These are phyloP conservation scores for Russula sp. DNA, from an alignment of 768 basidiomycete genomes.

Conservation along the genomic window DNA sequence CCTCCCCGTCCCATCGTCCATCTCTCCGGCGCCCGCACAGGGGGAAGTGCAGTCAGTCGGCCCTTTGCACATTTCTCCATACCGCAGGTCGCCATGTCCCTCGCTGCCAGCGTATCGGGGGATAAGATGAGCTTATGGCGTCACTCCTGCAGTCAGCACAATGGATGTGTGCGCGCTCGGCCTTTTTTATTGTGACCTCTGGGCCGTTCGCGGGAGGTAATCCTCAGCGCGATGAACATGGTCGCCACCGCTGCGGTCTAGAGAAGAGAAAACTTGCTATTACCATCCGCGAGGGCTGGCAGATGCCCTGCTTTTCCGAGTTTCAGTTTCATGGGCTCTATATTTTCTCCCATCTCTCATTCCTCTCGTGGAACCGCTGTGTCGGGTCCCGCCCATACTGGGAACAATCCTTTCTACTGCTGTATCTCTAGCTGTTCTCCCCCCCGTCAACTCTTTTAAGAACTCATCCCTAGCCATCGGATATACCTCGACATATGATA, in stretches of 20 bases:
- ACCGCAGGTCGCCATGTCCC: slow-evolving; percentile 22
- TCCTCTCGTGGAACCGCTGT: slow-evolving; percentile 4
- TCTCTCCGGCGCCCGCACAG: slow-evolving; percentile 15
- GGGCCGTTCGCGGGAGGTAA: slow-evolving; percentile 61
- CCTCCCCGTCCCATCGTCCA: slow-evolving; percentile 43
- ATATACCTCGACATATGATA: slow-evolving; percentile 9
- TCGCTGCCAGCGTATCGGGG: slow-evolving; percentile 23
- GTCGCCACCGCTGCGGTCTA: slow-evolving; percentile 16
- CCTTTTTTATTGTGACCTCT: slow-evolving; percentile 54
- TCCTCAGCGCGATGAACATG: slow-evolving; percentile 50
- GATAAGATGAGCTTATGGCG: slow-evolving; percentile 36
- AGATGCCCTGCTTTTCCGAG: background rate
- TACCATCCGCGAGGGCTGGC: background rate
- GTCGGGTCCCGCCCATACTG: slow-evolving; percentile 14
- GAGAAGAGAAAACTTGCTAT: background rate
- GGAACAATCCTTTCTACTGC: slow-evolving; percentile 6
- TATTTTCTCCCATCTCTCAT: background rate
- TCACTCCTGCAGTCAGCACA: slow-evolving; percentile 48
- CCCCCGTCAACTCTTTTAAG: background rate
- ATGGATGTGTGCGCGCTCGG: slow-evolving; percentile 66
- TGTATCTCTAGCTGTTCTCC: slow-evolving; percentile 18
- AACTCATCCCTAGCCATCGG: background rate
- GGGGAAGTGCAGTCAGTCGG: slow-evolving; percentile 11
- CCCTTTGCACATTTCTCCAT: slow-evolving; percentile 23
- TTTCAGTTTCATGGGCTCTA: background rate